A percentile compares a stretch with the other conserved stretches of the same genome.
Conservation (phyloP, 306 rosid species). For the Malus fusca region DNA sequence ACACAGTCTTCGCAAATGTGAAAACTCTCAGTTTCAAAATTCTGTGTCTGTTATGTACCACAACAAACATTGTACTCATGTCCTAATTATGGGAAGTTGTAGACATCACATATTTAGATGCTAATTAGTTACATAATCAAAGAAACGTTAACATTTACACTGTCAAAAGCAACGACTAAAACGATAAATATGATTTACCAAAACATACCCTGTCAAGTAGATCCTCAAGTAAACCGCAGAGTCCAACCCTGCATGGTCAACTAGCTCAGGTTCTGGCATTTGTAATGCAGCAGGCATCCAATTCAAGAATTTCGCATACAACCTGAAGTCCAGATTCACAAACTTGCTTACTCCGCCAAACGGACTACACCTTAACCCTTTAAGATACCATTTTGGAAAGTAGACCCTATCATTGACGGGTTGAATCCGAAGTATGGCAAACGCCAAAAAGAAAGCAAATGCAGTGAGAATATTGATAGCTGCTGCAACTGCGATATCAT, state of each 20-base stretch:
- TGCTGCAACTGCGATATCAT: constrained; percentile 84
- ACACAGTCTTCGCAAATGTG: not conserved
- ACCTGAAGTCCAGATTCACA: constrained; percentile 84
- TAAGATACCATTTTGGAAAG: constrained; percentile 96
- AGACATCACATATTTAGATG: not conserved
- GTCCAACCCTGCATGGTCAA: constrained; percentile 90
- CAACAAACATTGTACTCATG: not conserved
- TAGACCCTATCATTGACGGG: constrained; percentile 93
- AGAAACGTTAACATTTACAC: not conserved
- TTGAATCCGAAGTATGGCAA: constrained; percentile 82
- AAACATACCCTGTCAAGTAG: constrained; percentile 75
- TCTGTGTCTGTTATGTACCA: no score
- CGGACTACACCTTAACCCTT: constrained; percentile 81
- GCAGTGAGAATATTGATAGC: constrained; percentile 81
- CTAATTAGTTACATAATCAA: not conserved
- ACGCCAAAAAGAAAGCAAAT: constrained; percentile 59
- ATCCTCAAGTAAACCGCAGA: constrained; percentile 89
- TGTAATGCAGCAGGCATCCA: constrained; percentile 93
- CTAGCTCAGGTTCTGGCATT: constrained; percentile 96
- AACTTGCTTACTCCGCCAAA: constrained; percentile 53
- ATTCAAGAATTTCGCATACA: constrained; percentile 61
- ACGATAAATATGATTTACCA: not conserved
- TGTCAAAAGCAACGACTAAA: not conserved
- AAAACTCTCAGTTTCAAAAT: no score
- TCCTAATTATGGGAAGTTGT: not conserved